Percentiles rank a stretch among this genome's conserved stretches.
Conservation (phyloP, 768 basidiomycete species). For the Mycena rebaudengoi region DNA sequence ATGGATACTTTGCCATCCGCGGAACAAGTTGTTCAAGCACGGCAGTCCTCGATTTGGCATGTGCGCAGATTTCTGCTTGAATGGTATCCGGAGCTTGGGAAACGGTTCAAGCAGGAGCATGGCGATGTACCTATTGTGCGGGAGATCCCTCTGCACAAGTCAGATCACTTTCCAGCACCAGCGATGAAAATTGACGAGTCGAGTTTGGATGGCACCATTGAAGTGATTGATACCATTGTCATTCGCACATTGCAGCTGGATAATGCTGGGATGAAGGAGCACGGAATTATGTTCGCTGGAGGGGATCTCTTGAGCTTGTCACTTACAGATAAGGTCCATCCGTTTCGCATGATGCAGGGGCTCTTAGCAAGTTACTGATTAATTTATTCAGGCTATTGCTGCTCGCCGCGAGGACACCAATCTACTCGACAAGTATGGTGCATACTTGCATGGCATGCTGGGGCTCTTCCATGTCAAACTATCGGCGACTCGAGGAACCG, state of each 20-base stretch:
- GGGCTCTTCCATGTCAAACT: slow-evolving; percentile 38
- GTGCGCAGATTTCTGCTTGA: background rate
- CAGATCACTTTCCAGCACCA: slow-evolving; percentile 25
- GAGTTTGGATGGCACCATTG: slow-evolving; percentile 20
- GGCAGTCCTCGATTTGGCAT: background rate
- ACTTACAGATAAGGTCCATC: slow-evolving; percentile 8
- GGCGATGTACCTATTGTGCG: slow-evolving; percentile 2
- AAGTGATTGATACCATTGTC: slow-evolving; percentile 12
- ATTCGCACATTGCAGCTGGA: background rate
- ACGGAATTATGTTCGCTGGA: slow-evolving; percentile 19
- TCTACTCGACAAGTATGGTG: slow-evolving; percentile 29
- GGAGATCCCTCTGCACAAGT: slow-evolving; percentile 23
- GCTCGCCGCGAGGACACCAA: slow-evolving; percentile 28
- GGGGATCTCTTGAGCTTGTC: slow-evolving; percentile 15
- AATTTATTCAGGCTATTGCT: slow-evolving; percentile 23
- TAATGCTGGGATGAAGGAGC: slow-evolving; percentile 10
- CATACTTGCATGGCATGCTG: slow-evolving; percentile 27
- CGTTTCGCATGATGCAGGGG: slow-evolving; percentile 11
- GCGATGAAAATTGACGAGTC: no score
- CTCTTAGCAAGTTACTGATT: slow-evolving; percentile 1
- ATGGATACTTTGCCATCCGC: background rate
- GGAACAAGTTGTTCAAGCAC: background rate
- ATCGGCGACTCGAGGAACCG: slow-evolving; percentile 23
- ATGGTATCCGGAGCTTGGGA: slow-evolving; percentile 1
- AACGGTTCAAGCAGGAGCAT: background rate